Base-by-base conservation (phyloP, 257 asterid genomes). In the Petunia secreta region DNA sequence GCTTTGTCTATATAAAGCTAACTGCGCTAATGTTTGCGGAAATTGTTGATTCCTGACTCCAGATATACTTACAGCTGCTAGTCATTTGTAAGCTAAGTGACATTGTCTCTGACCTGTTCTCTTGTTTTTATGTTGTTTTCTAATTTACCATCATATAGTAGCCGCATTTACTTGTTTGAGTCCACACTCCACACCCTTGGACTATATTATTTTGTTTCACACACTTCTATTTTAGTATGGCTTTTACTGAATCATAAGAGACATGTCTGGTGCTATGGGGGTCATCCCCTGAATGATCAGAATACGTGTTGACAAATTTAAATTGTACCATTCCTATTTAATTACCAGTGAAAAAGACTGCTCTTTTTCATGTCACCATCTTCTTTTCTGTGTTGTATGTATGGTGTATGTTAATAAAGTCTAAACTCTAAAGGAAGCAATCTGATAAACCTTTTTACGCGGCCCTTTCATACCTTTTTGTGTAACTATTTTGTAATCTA, bases 211-310 rank as follows among this genome's bases (percentile, higher is more conserved):
- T 44, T 69, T 52, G 5, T 53, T 66, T 4, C n/a, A 43, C 75
- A 43, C 5, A 69, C 40, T 16, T 69, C 41, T 48, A 11, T 9
- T 71, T 11, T 5, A 71, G 60, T n/a, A 34, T 71, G 77, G 44
- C 44, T 71, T 25, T 71, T 71, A 48, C 77, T 71, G 44, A 71
- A 48, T 69, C 1, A 34, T 48, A 59, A 71, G 77, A 55, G 48
- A 71, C 77, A 60, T 60, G 77, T 71, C 8, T 71, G 60, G 16
- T 55, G 60, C 11, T 43, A 48, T 71, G 25, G 77, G 77, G 60
- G 6, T 48, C 25, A 25, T 25, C 25, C 25, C 25, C 25, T 25
- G 25, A 25, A 25, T 25, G 25, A 25, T 71, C 34, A 34, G 50
- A 34, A 71, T 71, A 34, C 46, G 77, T 50, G 77, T 48, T 71